phyloP scores from a whole-genome alignment of 495 filamentous ascomycete genomes.

The Penicillium diatomitis region DNA sequence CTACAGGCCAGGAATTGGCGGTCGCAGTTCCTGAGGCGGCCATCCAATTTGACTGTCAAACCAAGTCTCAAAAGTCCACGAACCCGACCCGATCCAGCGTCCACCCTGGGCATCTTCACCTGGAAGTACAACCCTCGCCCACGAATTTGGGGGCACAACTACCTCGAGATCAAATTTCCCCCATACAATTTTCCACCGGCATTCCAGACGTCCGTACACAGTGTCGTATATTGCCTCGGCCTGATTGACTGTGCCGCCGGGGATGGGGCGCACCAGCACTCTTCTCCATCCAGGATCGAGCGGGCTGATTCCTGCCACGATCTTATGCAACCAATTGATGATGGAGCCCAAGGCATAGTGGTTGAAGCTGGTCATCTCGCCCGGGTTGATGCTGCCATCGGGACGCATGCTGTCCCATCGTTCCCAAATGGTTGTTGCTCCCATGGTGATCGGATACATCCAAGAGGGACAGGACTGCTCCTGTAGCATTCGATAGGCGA shows the following conservation, averaged over 20 bases:
- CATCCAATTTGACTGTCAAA: slow-evolving; percentile 9
- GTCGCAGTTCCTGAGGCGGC: slow-evolving; percentile 12
- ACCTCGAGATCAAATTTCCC: slow-evolving; percentile 13
- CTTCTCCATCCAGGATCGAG: slow-evolving; percentile 20
- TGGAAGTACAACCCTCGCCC: slow-evolving; percentile 15
- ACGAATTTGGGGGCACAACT: slow-evolving; percentile 21
- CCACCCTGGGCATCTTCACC: slow-evolving; percentile 3
- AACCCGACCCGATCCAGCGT: slow-evolving; percentile 16
- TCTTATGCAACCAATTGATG: slow-evolving; percentile 21
- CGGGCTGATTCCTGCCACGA: slow-evolving; percentile 14
- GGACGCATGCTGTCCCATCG: slow-evolving; percentile 46
- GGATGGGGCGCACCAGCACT: slow-evolving; percentile 16
- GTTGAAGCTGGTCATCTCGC: slow-evolving; percentile 48
- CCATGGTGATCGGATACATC: slow-evolving; percentile 44
- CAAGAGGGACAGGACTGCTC: slow-evolving; percentile 35
- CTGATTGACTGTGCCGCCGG: slow-evolving; percentile 16
- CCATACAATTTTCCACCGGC: slow-evolving; percentile 11
- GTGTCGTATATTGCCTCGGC: slow-evolving; percentile 20
- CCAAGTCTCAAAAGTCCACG: neutral
- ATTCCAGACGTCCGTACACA: slow-evolving; percentile 18
- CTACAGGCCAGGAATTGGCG: slow-evolving; percentile 6
- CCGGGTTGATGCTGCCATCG: slow-evolving; percentile 41
- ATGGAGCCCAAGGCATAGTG: slow-evolving; percentile 41
- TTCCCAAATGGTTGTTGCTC: slow-evolving; percentile 48
- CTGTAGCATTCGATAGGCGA: slow-evolving; percentile 30